Percentiles rank a stretch among this genome's conserved stretches.
Conservation (phyloP, 495 filamentous ascomycete genomes). For the Lasiosphaeria ovina region DNA sequence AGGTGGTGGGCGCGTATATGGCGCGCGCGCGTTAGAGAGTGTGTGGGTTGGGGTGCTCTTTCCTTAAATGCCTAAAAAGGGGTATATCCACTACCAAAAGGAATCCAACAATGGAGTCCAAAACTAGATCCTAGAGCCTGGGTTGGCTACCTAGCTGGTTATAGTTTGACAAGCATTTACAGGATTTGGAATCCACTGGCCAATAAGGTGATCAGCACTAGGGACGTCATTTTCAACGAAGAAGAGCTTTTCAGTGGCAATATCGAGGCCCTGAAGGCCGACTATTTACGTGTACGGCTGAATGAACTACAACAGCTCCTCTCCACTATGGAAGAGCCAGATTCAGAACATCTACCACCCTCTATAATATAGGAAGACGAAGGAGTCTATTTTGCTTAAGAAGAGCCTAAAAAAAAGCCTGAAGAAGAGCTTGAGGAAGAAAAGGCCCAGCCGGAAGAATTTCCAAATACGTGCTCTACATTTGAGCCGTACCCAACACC, state of each 20-base stretch:
- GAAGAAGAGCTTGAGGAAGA: no score
- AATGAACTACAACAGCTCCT: slow-evolving; percentile 8
- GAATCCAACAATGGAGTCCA: slow-evolving; percentile 12
- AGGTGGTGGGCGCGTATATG: no score
- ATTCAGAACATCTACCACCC: slow-evolving; percentile 5
- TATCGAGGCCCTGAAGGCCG: slow-evolving; percentile 10
- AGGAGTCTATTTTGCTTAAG: slow-evolving; percentile 1
- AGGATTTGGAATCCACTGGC: slow-evolving; percentile 26
- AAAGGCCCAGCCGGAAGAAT: slow-evolving; percentile 1
- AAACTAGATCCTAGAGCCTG: slow-evolving; percentile 24
- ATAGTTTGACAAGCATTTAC: slow-evolving; percentile 32
- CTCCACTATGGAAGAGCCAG: slow-evolving; percentile 7
- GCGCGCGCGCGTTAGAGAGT: no score
- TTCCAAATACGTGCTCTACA: slow-evolving; percentile 3
- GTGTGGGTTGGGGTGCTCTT: no score
- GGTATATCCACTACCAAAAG: slow-evolving; percentile 6
- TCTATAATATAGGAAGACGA: slow-evolving; percentile 12
- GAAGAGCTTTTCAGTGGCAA: slow-evolving; percentile 10
- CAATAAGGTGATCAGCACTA: no score
- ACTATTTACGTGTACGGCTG: slow-evolving; percentile 9
- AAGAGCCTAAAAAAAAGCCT: slow-evolving; percentile 1
- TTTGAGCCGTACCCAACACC: slow-evolving; percentile 4
- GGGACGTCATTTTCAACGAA: slow-evolving; percentile 18
- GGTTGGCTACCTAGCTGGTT: slow-evolving; percentile 33
- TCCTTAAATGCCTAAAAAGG: background rate